Evolutionary conservation across 2,329 filamentous ascomycete species (phyloP), one percentile per base, ranked within the genome.

Genomic region (Triangularia verruculosa): DNA sequence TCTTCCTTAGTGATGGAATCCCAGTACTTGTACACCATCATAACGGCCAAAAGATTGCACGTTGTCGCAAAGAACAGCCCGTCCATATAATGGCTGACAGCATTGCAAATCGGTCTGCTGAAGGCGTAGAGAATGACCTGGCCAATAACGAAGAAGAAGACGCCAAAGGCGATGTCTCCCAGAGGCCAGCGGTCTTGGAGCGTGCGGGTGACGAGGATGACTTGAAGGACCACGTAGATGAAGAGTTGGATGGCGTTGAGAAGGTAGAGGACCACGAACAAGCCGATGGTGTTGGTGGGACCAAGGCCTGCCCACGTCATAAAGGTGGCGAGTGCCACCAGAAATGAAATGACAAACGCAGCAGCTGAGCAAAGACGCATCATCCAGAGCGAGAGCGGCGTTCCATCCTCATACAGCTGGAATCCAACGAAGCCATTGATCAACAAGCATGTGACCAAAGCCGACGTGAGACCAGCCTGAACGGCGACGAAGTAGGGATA

Each of bases 11-110:
- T 99, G 77, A 99, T 99, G 15, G 93, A 97, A 75, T 99, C 95
- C 95, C 95, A 99, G 82, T 96, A 99, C 93, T 99, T 99, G 85
- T 99, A 99, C 39, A 99, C 89, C 95, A 98, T 99, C 95, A 99
- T 99, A 66, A 99, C 94, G 12, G 89, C 92, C 52, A 99, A 81
- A 53, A 99, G 79, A 74, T 99, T 99, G 81, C 93, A 95, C 61
- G 94, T 88, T 0, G 94, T 97, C 4, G 93, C 92, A 73, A 99
- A 93, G 80, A 98, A 96, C 56, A 98, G 79, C 0, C 94, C 94
- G 73, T 99, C 95, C 57, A 99, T 79, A 74, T 98, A 99, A 77
- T 99, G 95, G 77, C 92, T 88, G 43, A 93, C 87, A 55, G 86
- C 86, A 59, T 89, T 84, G 80, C 95, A 99, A 72, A 99, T 93